These are phyloP conservation scores for Umbilicaria muhlenbergii DNA, from an alignment of 495 filamentous ascomycete genomes.

Conservation along the genomic window DNA sequence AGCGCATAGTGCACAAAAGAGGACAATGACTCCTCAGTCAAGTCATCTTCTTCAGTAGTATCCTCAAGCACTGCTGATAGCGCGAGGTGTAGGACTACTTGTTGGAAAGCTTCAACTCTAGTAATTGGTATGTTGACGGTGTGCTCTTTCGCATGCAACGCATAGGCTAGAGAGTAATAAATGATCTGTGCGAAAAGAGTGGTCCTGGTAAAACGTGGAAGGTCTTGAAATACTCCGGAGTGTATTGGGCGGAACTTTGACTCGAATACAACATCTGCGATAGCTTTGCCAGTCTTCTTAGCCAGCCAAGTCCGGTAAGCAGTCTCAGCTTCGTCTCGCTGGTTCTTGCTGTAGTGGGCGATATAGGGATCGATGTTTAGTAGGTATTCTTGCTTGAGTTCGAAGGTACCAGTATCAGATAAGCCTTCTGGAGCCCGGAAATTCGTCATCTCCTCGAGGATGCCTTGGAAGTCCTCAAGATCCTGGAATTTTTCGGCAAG, in stretches of 20 bases:
- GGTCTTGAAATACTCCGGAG: conserved; percentile 57
- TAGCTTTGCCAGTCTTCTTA: conserved; percentile 68
- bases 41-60: conserved; percentile 38
- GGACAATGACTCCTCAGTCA: conserved; percentile 23
- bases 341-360: conserved; percentile 89
- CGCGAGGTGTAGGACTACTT: conserved; percentile 75
- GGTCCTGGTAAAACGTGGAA: conserved; percentile 64
- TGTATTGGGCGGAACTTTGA: conserved; percentile 67
- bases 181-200: conserved; percentile 82
- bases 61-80: conserved; percentile 78
- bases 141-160: conserved; percentile 43
- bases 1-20: conserved; percentile 62
- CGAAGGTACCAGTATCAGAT: conserved; percentile 84
- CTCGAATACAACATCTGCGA: conserved; percentile 83
- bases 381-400: conserved; percentile 70
- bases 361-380: conserved; percentile 87
- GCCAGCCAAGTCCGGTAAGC: conserved; percentile 74
- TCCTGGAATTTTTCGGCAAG: conserved; percentile 74
- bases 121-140: conserved; percentile 62
- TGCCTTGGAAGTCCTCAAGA: conserved; percentile 56
- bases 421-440: conserved; percentile 85
- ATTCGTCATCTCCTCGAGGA: conserved; percentile 75
- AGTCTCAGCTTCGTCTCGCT: conserved; percentile 87
- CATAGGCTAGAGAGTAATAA: conserved; percentile 72
- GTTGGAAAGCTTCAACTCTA: conserved; percentile 77